Percentiles rank a stretch among this genome's conserved stretches.
phyloP scores from a whole-genome alignment of 2,329 filamentous ascomycete species.

The Nothophoma quercina region DNA sequence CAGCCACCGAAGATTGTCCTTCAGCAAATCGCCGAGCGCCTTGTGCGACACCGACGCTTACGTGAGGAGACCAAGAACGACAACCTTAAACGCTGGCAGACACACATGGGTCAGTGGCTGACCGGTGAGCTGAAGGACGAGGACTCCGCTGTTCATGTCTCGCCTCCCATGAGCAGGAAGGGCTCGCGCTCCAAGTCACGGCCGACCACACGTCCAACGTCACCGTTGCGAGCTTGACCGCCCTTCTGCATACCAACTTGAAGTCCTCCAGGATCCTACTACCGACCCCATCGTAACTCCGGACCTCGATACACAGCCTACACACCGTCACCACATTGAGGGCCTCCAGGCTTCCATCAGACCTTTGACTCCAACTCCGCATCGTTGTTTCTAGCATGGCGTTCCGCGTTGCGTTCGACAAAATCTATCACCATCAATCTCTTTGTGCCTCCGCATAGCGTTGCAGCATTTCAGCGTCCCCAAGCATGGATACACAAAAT shows the following conservation, averaged over 20 bases:
- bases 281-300: too few species aligned
- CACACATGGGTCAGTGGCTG: constrained; percentile 50
- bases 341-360: background rate
- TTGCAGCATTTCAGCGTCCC: background rate
- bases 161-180: background rate
- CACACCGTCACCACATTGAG: background rate
- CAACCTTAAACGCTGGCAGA: constrained; percentile 47
- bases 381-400: constrained; percentile 11
- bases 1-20: constrained; percentile 55
- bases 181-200: constrained; percentile 7
- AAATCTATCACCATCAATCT: background rate
- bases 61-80: constrained; percentile 50
- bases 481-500: background rate
- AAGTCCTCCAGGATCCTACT: too few species aligned
- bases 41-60: constrained; percentile 55
- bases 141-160: constrained; percentile 24
- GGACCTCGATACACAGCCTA: background rate
- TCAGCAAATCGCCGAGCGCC: constrained; percentile 56
- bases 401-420: constrained; percentile 1
- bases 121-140: constrained; percentile 43
- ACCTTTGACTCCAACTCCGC: too few species aligned
- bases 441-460: constrained; percentile 8
- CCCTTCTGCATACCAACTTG: too few species aligned
- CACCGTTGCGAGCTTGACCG: too few species aligned
- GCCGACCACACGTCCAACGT: constrained; percentile 4